Conservation (phyloP, 805 yeast species). For the Torulaspora franciscae region DNA sequence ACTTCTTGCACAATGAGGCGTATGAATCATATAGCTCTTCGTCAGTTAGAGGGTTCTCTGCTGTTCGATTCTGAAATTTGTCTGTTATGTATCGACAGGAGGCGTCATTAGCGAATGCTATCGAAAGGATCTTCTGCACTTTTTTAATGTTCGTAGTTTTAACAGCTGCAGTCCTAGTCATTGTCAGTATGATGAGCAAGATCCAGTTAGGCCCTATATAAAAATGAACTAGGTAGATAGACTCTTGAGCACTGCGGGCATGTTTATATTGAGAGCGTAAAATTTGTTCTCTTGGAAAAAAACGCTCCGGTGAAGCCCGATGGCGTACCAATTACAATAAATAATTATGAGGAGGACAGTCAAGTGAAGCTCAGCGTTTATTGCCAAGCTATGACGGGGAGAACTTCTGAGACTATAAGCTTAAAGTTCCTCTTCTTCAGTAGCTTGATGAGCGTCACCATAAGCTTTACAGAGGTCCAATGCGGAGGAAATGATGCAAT, state of each 20-base stretch:
- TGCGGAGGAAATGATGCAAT: conserved; percentile 8
- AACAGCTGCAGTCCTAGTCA: conserved; percentile 11
- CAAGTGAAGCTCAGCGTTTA: too few relatives aligned
- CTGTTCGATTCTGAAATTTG: conserved; percentile 29
- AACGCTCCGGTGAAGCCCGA: too few relatives aligned
- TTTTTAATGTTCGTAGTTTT: conserved; percentile 23
- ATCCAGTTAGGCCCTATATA: too few relatives aligned
- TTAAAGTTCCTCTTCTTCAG: not conserved
- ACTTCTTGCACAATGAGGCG: conserved; percentile 25
- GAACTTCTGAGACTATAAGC: not conserved
- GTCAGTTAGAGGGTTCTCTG: conserved; percentile 21
- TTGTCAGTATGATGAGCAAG: not conserved
- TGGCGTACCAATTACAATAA: too few relatives aligned
- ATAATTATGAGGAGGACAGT: too few relatives aligned
- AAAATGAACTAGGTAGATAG: too few relatives aligned
- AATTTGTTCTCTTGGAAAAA: too few relatives aligned
- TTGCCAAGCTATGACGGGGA: too few relatives aligned
- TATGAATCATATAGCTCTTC: conserved; percentile 25
- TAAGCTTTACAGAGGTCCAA: conserved; percentile 15
- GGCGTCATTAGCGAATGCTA: conserved; percentile 29
- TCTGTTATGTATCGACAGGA: conserved; percentile 31
- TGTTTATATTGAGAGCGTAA: too few relatives aligned
- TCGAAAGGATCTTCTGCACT: conserved; percentile 26
- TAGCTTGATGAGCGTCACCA: conserved; percentile 12
- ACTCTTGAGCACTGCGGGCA: too few relatives aligned